Conservation (phyloP, 805 yeast species). For the Kodamaea hsintzibuensis region DNA sequence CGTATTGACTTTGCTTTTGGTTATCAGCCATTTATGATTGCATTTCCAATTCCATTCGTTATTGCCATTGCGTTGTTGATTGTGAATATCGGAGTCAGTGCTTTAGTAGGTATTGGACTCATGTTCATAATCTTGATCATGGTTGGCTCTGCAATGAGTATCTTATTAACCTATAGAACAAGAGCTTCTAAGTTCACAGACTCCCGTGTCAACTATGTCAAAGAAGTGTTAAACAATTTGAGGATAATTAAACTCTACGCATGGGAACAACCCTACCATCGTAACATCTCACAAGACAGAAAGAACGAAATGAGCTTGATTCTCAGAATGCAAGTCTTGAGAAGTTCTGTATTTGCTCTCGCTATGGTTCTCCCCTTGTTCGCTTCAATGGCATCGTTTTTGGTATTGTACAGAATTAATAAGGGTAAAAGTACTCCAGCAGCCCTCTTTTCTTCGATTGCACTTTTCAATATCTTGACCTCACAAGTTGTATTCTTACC, state of each 20-base stretch:
- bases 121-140: conserved; percentile 30
- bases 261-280: conserved; percentile 82
- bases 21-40: conserved; percentile 24
- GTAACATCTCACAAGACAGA: conserved; percentile 56
- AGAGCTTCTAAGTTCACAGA: conserved; percentile 70
- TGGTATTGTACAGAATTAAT: conserved; percentile 38
- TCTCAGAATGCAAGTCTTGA: conserved; percentile 61
- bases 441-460: conserved; percentile 65
- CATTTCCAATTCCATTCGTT: conserved; percentile 25
- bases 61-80: conserved; percentile 26
- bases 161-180: conserved; percentile 46
- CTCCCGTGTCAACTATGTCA: conserved; percentile 68
- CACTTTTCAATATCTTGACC: conserved; percentile 63
- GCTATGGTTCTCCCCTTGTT: conserved; percentile 70
- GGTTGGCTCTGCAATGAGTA: conserved; percentile 49
- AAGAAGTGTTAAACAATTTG: conserved; percentile 76
- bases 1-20: conserved; percentile 31
- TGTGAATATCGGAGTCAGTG: conserved; percentile 23
- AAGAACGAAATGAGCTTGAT: conserved; percentile 60
- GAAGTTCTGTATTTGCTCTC: conserved; percentile 62
- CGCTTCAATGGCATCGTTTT: conserved; percentile 62
- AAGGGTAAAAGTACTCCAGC: conserved; percentile 50
- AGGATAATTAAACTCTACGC: conserved; percentile 85
- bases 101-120: conserved; percentile 27
- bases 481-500: conserved; percentile 70